Percentiles rank a stretch among this genome's conserved stretches.
phyloP scores from a whole-genome alignment of 352 stramenopile genomes.

The Pythium oligandrum region DNA sequence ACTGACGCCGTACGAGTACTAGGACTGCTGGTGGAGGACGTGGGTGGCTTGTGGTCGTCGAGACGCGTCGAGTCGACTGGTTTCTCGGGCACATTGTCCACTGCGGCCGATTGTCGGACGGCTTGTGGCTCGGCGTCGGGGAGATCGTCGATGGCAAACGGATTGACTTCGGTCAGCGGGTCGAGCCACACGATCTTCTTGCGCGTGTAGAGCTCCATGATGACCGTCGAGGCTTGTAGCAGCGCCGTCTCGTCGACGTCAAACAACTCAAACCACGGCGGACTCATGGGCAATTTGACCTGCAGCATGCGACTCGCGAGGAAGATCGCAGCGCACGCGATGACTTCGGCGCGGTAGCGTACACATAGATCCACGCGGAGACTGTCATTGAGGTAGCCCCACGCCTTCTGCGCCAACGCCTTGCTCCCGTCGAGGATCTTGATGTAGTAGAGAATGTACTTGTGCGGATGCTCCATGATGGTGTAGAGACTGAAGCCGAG shows the following conservation, averaged over 20 bases:
- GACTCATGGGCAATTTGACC: conserved; percentile 47
- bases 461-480: conserved; percentile 90
- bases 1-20: background rate
- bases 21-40: too few relatives aligned
- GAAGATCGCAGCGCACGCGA: conserved; percentile 89
- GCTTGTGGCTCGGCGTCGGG: conserved; percentile 11
- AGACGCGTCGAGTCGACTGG: conserved; percentile 2
- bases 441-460: conserved; percentile 93
- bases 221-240: conserved; percentile 39
- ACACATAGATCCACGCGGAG: conserved; percentile 83
- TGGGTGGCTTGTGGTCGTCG: background rate
- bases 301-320: conserved; percentile 63
- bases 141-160: conserved; percentile 55
- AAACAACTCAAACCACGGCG: conserved; percentile 66
- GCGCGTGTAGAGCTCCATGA: conserved; percentile 57
- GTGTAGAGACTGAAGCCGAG: conserved; percentile 92
- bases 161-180: conserved; percentile 61
- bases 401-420: conserved; percentile 75
- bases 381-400: conserved; percentile 90
- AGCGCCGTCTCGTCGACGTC: conserved; percentile 53
- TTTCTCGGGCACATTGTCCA: background rate
- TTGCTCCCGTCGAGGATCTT: conserved; percentile 78
- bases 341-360: conserved; percentile 70
- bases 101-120: background rate
- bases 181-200: conserved; percentile 65